Conservation (phyloP, 1,284 basidiomycete genomes). For the Tilletia caries region DNA sequence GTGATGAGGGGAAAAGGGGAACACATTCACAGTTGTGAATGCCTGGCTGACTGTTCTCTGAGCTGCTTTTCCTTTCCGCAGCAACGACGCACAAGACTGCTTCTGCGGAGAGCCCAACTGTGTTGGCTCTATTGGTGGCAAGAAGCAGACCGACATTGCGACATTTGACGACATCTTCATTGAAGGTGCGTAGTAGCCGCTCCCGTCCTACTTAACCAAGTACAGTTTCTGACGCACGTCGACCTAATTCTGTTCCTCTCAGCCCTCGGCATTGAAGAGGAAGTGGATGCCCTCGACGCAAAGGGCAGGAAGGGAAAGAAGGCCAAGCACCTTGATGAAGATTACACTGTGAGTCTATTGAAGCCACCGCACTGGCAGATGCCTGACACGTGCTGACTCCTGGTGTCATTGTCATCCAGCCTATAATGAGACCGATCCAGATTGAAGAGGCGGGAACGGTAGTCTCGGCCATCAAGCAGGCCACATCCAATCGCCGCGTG, state of each 20-base stretch:
- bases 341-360: conserved; percentile 63
- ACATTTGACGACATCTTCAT: conserved; percentile 92
- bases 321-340: conserved; percentile 86
- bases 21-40: conserved; percentile 28
- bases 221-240: neutral
- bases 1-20: conserved; percentile 58
- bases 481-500: conserved; percentile 73
- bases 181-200: conserved; percentile 65
- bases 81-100: conserved; percentile 87
- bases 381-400: neutral
- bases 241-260: neutral
- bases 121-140: conserved; percentile 92
- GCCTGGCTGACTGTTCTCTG: too few relatives aligned
- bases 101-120: conserved; percentile 96
- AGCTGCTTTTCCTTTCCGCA: neutral
- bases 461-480: conserved; percentile 84
- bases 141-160: conserved; percentile 93
- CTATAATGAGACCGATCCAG: conserved; percentile 68
- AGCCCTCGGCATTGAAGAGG: conserved; percentile 94
- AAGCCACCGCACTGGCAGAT: neutral
- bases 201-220: neutral
- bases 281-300: conserved; percentile 71
- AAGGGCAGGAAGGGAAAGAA: conserved; percentile 89
- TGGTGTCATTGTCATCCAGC: conserved; percentile 42
- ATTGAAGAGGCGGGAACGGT: conserved; percentile 83